Percentiles rank a stretch among this genome's conserved stretches.
Conservation (phyloP, 2,329 filamentous ascomycete species). For the Fusarium sp. region DNA sequence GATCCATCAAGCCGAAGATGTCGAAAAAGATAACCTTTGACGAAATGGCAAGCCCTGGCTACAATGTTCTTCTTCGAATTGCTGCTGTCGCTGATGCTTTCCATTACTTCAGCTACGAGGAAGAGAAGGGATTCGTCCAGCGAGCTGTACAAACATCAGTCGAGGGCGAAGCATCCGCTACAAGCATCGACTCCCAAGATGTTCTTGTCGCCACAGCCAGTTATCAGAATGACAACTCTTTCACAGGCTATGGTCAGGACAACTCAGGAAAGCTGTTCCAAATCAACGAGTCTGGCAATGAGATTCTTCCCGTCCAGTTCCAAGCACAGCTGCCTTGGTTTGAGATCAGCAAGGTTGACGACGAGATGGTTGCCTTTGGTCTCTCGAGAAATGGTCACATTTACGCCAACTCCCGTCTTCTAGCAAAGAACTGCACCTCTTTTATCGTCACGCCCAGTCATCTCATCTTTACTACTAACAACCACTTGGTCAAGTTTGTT, state of each 20-base stretch:
- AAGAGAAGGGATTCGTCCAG: constrained; percentile 42
- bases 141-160: constrained; percentile 30
- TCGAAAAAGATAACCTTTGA: constrained; percentile 54
- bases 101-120: constrained; percentile 47
- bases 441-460: constrained; percentile 85
- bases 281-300: constrained; percentile 48
- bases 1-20: constrained; percentile 57
- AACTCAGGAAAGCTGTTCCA: constrained; percentile 57
- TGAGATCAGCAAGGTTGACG: constrained; percentile 58
- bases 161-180: constrained; percentile 26
- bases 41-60: constrained; percentile 40
- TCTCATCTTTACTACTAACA: constrained; percentile 90
- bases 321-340: constrained; percentile 64
- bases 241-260: constrained; percentile 59
- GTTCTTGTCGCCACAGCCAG: constrained; percentile 47
- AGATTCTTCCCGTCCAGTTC: constrained; percentile 54
- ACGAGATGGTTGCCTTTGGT: constrained; percentile 64
- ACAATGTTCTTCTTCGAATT: constrained; percentile 20
- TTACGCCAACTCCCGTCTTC: constrained; percentile 77
- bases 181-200: constrained; percentile 35
- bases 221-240: constrained; percentile 45
- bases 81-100: constrained; percentile 43
- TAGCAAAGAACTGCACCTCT: constrained; percentile 91
- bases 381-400: constrained; percentile 81
- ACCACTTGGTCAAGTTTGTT: constrained; percentile 93